A percentile compares a stretch with the other conserved stretches of the same genome.
These are phyloP conservation scores for Combretum micranthum DNA, from an alignment of 345 rosid genomes.

Conservation along the genomic window DNA sequence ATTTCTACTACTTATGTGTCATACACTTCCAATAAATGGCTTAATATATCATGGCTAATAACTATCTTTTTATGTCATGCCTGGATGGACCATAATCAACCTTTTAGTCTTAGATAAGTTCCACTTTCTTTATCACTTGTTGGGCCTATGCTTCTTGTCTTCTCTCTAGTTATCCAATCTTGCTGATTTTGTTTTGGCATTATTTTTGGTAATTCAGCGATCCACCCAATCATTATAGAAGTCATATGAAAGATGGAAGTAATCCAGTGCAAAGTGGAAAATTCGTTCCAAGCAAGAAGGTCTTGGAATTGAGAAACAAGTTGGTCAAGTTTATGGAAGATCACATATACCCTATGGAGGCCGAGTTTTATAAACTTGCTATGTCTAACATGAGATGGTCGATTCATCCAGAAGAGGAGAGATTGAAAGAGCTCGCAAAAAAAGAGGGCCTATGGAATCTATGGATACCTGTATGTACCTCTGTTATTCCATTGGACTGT, in stretches of 20 bases:
- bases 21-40: too few species aligned
- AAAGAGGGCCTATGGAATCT: slow-evolving; percentile 92
- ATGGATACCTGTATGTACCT: slow-evolving; percentile 66
- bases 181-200: too few species aligned
- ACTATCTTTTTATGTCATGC: too few species aligned
- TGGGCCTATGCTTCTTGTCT: too few species aligned
- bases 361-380: slow-evolving; percentile 68
- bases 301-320: slow-evolving; percentile 52
- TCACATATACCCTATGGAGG: slow-evolving; percentile 78
- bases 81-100: too few species aligned
- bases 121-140: too few species aligned
- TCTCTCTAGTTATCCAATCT: too few species aligned
- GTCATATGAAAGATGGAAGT: slow-evolving; percentile 22
- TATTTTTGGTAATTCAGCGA: neutral
- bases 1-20: too few species aligned
- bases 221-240: slow-evolving; percentile 3
- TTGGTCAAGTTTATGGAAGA: slow-evolving; percentile 87
- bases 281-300: slow-evolving; percentile 61
- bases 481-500: slow-evolving; percentile 5
- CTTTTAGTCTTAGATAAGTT: too few species aligned
- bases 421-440: slow-evolving; percentile 77
- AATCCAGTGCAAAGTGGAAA: slow-evolving; percentile 51
- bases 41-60: too few species aligned
- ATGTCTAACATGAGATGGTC: slow-evolving; percentile 75
- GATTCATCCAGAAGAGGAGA: slow-evolving; percentile 88